Conservation (phyloP, 2,329 filamentous ascomycete genomes). For the Trichoderma koningiopsis region DNA sequence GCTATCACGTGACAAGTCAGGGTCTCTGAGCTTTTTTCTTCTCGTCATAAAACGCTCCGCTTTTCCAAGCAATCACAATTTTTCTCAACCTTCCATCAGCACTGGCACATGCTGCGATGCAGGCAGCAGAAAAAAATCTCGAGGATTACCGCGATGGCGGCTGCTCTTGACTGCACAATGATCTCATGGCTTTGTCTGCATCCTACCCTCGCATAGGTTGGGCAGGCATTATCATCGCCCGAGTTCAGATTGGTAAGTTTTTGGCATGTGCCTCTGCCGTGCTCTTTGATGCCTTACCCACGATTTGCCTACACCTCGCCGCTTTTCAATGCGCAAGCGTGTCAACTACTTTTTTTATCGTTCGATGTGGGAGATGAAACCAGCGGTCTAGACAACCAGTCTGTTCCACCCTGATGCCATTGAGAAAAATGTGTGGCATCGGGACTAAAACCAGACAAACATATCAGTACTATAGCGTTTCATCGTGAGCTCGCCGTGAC, state of each 20-base stretch:
- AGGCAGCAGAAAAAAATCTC: background rate
- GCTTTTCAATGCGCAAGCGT: constrained; percentile 57
- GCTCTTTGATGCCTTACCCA: constrained; percentile 42
- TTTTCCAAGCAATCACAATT: constrained; percentile 13
- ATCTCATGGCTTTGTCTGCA: constrained; percentile 11
- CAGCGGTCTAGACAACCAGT: constrained; percentile 68
- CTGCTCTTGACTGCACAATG: background rate
- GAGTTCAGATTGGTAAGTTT: background rate
- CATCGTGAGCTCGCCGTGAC: background rate
- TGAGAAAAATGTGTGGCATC: constrained; percentile 55
- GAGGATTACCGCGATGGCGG: background rate
- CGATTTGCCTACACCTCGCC: constrained; percentile 64
- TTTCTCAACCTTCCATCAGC: constrained; percentile 21
- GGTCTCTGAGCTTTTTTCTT: constrained; percentile 4
- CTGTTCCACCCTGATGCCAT: constrained; percentile 67
- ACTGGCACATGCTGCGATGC: constrained; percentile 13
- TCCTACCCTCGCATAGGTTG: background rate
- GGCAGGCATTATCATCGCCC: background rate
- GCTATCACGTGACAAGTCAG: constrained; percentile 34
- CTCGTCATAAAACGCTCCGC: background rate
- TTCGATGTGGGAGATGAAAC: constrained; percentile 66
- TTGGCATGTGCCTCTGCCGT: background rate
- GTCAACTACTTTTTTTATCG: constrained; percentile 59
- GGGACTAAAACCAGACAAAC: constrained; percentile 67
- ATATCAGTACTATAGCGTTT: constrained; percentile 38